A percentile compares a stretch with the other conserved stretches of the same genome.
These are phyloP conservation scores for Phlyctochytrium bullatum DNA, from an alignment of 192 early-diverging fungal species.

Conservation along the genomic window DNA sequence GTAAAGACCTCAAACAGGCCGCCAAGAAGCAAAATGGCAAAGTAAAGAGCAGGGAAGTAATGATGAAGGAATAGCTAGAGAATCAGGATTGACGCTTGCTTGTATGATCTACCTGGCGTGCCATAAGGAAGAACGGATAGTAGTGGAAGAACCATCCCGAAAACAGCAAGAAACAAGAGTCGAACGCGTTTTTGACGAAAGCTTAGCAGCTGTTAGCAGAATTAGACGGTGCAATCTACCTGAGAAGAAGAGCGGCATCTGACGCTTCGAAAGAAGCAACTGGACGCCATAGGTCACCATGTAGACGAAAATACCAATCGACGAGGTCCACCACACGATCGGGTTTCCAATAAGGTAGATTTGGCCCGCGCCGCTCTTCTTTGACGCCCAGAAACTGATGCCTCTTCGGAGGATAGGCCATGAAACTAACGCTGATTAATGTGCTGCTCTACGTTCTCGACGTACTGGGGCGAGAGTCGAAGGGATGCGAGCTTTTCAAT, in stretches of 20 bases:
- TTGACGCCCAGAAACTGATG: conserved; percentile 56
- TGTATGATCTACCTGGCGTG: conserved; percentile 58
- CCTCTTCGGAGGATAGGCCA: conserved; percentile 49
- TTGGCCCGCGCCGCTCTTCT: conserved; percentile 28
- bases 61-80: conserved; percentile 81
- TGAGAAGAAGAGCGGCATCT: conserved; percentile 18
- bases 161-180: conserved; percentile 53
- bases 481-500: conserved; percentile 49
- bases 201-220: too few relatives aligned
- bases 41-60: conserved; percentile 91
- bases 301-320: conserved; percentile 24
- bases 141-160: conserved; percentile 83
- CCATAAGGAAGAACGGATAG: conserved; percentile 86
- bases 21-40: conserved; percentile 73
- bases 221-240: too few relatives aligned
- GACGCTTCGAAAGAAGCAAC: conserved; percentile 31
- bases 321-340: conserved; percentile 42
- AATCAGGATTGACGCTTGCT: neutral
- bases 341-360: conserved; percentile 59
- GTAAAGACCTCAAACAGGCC: conserved; percentile 73
- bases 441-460: neutral
- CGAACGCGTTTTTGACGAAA: conserved; percentile 15
- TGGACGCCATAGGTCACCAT: conserved; percentile 19
- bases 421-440: neutral
- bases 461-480: conserved; percentile 42